A percentile compares a stretch with the other conserved stretches of the same genome.
phyloP scores from a whole-genome alignment of 148 eudicot genomes.

The Rhododendron griersonianum region DNA sequence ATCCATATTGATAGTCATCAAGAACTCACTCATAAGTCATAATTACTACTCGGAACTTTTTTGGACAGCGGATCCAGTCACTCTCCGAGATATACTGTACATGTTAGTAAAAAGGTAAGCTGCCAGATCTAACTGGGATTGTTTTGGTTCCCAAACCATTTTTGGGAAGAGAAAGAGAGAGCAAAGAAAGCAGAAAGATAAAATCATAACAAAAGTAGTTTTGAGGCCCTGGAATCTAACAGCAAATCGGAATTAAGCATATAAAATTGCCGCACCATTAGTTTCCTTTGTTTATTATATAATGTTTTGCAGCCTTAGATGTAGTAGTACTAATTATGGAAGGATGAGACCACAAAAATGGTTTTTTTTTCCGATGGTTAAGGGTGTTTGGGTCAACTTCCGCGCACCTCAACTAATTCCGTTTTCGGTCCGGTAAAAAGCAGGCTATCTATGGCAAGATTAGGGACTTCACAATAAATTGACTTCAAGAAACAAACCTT shows the following conservation, averaged over 20 bases:
- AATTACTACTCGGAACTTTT: conserved; percentile 10
- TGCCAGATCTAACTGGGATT: conserved; percentile 31
- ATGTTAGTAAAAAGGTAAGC: conserved; percentile 37
- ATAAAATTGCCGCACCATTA: conserved; percentile 9
- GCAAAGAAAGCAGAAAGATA: background rate
- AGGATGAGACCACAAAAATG: conserved; percentile 11
- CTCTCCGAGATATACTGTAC: conserved; percentile 17
- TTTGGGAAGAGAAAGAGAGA: background rate
- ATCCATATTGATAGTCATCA: conserved; percentile 5
- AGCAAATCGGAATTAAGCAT: conserved; percentile 8
- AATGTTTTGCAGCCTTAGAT: conserved; percentile 6
- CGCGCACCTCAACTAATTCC: background rate
- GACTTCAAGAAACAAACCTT: background rate
- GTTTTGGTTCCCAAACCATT: conserved; percentile 16
- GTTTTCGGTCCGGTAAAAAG: background rate
- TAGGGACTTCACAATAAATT: too few relatives aligned
- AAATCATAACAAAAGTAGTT: background rate
- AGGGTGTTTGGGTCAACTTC: too few relatives aligned
- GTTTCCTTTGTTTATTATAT: background rate
- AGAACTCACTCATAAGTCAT: background rate
- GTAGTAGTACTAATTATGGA: background rate
- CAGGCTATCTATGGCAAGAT: too few relatives aligned
- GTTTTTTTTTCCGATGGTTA: background rate
- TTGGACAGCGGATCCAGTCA: conserved; percentile 18
- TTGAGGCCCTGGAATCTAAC: conserved; percentile 13